A percentile compares a stretch with the other conserved stretches of the same genome.
Evolutionary conservation across 805 yeast genomes (phyloP).

Genomic region (Starmerella asiatica): DNA sequence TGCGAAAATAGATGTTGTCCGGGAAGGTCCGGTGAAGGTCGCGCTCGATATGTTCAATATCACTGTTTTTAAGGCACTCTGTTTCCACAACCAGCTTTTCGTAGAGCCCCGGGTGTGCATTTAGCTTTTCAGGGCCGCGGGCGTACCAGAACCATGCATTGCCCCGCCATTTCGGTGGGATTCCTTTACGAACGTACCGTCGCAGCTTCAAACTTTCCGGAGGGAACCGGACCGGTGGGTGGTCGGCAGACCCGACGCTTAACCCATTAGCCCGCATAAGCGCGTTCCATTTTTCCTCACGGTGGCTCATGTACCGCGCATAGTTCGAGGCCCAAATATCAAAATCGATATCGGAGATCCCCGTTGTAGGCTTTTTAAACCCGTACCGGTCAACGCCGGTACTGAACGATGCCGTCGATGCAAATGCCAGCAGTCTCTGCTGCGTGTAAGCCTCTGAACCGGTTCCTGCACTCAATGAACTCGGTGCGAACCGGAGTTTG

Average conservation of each 20-base stretch:
- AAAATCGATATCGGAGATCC: conserved; percentile 42
- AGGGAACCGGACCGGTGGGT: conserved; percentile 29
- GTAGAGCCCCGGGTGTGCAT: conserved; percentile 61
- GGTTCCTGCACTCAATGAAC: neutral
- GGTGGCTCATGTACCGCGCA: conserved; percentile 43
- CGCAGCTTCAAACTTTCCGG: conserved; percentile 33
- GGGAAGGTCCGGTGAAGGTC: conserved; percentile 92
- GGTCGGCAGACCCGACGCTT: conserved; percentile 28
- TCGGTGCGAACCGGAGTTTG: neutral
- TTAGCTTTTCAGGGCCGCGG: conserved; percentile 61
- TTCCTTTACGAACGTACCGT: conserved; percentile 75
- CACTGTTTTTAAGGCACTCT: conserved; percentile 41
- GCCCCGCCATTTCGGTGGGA: conserved; percentile 97
- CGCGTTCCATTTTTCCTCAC: conserved; percentile 65
- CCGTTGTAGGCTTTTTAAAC: conserved; percentile 53
- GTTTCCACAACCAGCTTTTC: conserved; percentile 53
- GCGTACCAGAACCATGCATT: conserved; percentile 94
- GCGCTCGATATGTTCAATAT: conserved; percentile 85
- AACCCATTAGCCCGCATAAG: conserved; percentile 60
- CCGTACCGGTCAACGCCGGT: conserved; percentile 60
- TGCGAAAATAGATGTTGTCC: conserved; percentile 70
- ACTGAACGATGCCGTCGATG: conserved; percentile 15
- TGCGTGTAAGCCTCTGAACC: neutral
- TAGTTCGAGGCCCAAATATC: conserved; percentile 67
- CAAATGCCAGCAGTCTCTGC: conserved; percentile 1